phyloP scores from a whole-genome alignment of 1,284 basidiomycete genomes.

The Pisolithus thermaeus region DNA sequence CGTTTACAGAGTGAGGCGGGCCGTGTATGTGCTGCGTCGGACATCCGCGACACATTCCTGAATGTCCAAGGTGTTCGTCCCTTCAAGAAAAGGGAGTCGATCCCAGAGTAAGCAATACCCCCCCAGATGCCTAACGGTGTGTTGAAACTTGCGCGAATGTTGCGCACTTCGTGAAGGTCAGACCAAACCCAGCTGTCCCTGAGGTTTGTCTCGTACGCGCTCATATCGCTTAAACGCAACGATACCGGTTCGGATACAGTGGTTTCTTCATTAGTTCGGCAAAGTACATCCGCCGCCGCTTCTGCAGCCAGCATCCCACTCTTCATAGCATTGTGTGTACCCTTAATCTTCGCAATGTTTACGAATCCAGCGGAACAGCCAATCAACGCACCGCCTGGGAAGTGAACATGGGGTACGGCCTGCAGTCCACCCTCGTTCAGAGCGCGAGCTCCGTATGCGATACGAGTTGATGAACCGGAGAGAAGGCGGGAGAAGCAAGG shows the following conservation, averaged over 20 bases:
- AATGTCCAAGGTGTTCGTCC: slow-evolving; percentile 95
- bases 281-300: slow-evolving; percentile 68
- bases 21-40: slow-evolving; percentile 75
- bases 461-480: slow-evolving; percentile 63
- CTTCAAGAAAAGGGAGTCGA: slow-evolving; percentile 83
- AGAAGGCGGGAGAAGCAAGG: slow-evolving; percentile 85
- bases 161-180: slow-evolving; percentile 90
- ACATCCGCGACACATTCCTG: slow-evolving; percentile 48
- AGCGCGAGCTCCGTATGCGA: slow-evolving; percentile 89
- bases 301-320: slow-evolving; percentile 97
- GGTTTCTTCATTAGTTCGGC: slow-evolving; percentile 16
- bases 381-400: slow-evolving; percentile 93
- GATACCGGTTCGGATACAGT: slow-evolving; percentile 6
- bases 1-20: slow-evolving; percentile 66
- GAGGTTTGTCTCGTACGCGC: slow-evolving; percentile 69
- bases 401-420: slow-evolving; percentile 86
- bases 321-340: slow-evolving; percentile 99
- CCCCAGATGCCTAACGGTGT: slow-evolving; percentile 83
- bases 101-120: slow-evolving; percentile 85
- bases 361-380: slow-evolving; percentile 97
- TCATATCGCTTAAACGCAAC: slow-evolving; percentile 59
- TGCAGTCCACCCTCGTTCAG: slow-evolving; percentile 96
- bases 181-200: slow-evolving; percentile 83
- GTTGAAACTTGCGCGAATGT: slow-evolving; percentile 89
- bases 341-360: slow-evolving; percentile 98